A percentile compares a stretch with the other conserved stretches of the same genome.
These are phyloP conservation scores for Oryza glumipatula DNA, from an alignment of 176 grass and related monocot genomes.

Conservation along the genomic window DNA sequence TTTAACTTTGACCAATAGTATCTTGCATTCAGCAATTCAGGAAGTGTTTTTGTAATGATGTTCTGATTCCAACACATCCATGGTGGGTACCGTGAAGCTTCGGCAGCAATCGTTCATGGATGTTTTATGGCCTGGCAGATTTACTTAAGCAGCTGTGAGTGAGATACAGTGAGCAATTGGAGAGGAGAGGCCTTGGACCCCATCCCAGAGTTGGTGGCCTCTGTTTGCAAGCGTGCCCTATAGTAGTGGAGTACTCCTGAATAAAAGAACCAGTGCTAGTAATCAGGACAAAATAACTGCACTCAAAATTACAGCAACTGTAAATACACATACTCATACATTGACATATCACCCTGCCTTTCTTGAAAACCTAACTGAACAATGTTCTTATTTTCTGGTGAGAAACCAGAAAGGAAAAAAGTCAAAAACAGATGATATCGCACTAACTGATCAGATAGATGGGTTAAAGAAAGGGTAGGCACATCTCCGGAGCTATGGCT, in stretches of 20 bases:
- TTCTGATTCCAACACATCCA: neutral
- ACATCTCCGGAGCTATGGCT: neutral
- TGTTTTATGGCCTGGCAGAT: neutral
- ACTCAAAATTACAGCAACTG: neutral
- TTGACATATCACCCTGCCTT: neutral
- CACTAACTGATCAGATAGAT: neutral
- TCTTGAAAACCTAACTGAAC: neutral
- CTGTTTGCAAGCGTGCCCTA: neutral
- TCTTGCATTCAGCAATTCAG: neutral
- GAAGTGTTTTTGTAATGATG: neutral
- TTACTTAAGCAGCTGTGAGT: neutral
- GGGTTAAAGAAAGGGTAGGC: neutral
- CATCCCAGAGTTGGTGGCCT: neutral
- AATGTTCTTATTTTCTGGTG: neutral
- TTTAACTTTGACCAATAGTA: neutral
- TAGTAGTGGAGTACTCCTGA: neutral
- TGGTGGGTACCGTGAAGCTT: neutral
- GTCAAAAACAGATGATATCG: neutral
- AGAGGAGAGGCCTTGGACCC: neutral
- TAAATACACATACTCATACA: neutral
- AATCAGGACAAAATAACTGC: neutral
- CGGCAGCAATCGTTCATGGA: neutral
- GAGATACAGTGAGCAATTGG: neutral
- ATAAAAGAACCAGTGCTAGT: neutral
- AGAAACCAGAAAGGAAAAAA: neutral